These are phyloP conservation scores for Soucietia sequanensis DNA, from an alignment of 805 yeast genomes.

Conservation along the genomic window DNA sequence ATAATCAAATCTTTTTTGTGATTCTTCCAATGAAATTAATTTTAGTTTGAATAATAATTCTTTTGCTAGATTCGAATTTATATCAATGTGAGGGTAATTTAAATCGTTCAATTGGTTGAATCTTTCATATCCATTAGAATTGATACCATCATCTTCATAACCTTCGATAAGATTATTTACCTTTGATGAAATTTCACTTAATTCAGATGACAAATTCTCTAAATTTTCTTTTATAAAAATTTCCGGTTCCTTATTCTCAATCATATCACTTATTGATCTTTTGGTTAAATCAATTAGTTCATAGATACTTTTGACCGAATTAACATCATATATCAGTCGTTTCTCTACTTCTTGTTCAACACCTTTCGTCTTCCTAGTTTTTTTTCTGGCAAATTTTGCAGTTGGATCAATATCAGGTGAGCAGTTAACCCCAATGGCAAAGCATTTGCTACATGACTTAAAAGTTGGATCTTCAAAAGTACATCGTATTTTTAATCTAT, in stretches of 20 bases:
- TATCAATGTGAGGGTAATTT: too few relatives aligned
- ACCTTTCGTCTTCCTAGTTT: conserved; percentile 16
- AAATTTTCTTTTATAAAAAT: background rate
- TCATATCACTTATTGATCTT: too few relatives aligned
- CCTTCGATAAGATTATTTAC: too few relatives aligned
- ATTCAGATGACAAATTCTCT: too few relatives aligned
- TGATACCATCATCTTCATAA: too few relatives aligned
- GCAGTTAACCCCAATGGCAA: conserved; percentile 42
- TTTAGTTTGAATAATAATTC: conserved; percentile 35
- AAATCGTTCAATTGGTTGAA: too few relatives aligned
- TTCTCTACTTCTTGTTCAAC: too few relatives aligned
- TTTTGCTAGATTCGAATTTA: conserved; percentile 16
- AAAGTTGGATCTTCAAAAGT: conserved; percentile 46
- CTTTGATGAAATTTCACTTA: too few relatives aligned
- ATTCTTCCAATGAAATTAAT: conserved; percentile 32
- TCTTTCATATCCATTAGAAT: too few relatives aligned
- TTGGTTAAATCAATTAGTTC: too few relatives aligned
- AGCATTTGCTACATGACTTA: conserved; percentile 46
- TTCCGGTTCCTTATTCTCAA: background rate
- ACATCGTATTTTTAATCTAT: conserved; percentile 52
- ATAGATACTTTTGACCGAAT: too few relatives aligned
- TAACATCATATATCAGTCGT: too few relatives aligned
- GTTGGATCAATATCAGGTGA: conserved; percentile 55
- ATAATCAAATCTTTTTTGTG: conserved; percentile 28
- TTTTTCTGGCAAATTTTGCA: conserved; percentile 33